Base-by-base conservation (phyloP, 257 asterid genomes). In the Petunia axillaris region DNA sequence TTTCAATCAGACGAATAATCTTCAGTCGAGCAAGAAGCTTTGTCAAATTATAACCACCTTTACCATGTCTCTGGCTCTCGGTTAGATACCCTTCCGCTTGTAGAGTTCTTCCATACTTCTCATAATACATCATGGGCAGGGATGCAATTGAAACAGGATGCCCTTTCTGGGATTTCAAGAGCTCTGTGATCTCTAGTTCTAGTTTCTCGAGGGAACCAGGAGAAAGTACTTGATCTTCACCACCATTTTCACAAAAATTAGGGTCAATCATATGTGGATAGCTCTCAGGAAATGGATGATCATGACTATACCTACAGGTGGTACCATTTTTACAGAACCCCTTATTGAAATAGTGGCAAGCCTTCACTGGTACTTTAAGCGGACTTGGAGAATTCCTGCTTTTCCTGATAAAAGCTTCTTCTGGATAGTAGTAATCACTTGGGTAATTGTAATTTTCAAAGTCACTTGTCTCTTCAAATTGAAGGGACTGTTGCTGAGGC, bases 11-110 rank as follows among this genome's bases (percentile, higher is more conserved):
- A 39, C 87, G 83, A 63, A 94, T 90, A 66, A 92, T 89, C 79
- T 85, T 92, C 83, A 94, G 77, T 76, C 93, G 88, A 79, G 92
- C 93, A 52, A 94, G 97, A 75, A 94, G 97, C 62, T 90, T 94
- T 2, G 98, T 94, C 91, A 94, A 88, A 87, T 93, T 92, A 81
- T 81, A 93, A 54, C 97, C 98, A 58, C 93, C 91, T 87, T 91
- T 91, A 15, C 97, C 97, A 43, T 94, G 97, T 57, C 98, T 83
- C 84, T 93, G 98, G 85, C 98, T 94, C 85, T 94, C 98, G 41
- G 98, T 93, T 76, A 91, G 85, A 82, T 94, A 92, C 78, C 97
- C 97, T 85, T 93, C 97, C 13, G 97, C 97, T 79, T 91, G 97
- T 64, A 94, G 90, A 77, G 81, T 83, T 82, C 76, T 93, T 43